phyloP scores from a whole-genome alignment of 108 stramenopile genomes.

The Skeletonema marinoi region DNA sequence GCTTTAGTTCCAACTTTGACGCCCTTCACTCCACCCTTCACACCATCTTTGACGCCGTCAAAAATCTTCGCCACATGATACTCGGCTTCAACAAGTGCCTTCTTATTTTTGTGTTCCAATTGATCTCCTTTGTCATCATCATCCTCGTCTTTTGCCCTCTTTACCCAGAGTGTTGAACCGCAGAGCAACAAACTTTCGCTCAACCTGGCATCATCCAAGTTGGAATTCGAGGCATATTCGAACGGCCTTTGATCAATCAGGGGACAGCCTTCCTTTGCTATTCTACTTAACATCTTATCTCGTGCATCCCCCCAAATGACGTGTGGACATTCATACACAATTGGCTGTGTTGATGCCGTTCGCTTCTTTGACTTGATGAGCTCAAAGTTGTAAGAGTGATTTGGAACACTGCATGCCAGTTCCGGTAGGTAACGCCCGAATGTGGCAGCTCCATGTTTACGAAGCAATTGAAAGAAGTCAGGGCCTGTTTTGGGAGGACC shows the following conservation, averaged over 20 bases:
- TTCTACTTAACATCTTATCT: conserved; percentile 29
- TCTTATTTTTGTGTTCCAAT: conserved; percentile 9
- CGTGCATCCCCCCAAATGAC: conserved; percentile 44
- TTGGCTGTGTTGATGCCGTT: conserved; percentile 32
- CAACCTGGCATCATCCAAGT: conserved; percentile 25
- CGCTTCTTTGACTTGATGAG: conserved; percentile 22
- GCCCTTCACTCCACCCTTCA: conserved; percentile 14
- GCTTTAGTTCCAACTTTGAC: conserved; percentile 9
- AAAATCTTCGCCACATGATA: conserved; percentile 35
- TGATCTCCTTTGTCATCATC: not conserved
- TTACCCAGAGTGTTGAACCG: conserved; percentile 47
- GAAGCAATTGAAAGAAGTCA: conserved; percentile 37
- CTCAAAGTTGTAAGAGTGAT: conserved; percentile 38
- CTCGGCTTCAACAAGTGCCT: conserved; percentile 31
- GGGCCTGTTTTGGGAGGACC: conserved; percentile 34
- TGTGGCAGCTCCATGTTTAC: conserved; percentile 39
- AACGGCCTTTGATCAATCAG: conserved; percentile 37
- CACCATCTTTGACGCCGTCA: conserved; percentile 31
- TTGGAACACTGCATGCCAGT: conserved; percentile 47
- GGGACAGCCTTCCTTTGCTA: conserved; percentile 45
- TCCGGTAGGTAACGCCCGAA: conserved; percentile 49
- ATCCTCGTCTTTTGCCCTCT: conserved; percentile 32
- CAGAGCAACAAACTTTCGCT: conserved; percentile 43
- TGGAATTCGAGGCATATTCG: conserved; percentile 46
- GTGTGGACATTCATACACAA: conserved; percentile 48